A percentile compares a stretch with the other conserved stretches of the same genome.
These are phyloP conservation scores for Aspergillus flavus DNA, from an alignment of 2,329 filamentous ascomycete species.

Conservation along the genomic window DNA sequence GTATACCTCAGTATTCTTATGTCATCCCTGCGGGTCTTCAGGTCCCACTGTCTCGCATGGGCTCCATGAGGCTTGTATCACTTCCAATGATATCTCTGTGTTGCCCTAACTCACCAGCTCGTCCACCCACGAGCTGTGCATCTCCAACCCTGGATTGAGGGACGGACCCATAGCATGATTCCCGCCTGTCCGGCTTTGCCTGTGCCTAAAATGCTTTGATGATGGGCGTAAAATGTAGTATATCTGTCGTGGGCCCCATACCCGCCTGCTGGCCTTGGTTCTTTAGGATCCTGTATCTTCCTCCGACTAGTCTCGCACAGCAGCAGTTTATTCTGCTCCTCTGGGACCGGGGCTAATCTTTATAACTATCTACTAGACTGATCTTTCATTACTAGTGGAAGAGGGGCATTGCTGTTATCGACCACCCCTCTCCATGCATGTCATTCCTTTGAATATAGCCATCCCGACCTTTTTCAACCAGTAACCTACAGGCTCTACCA, in stretches of 20 bases:
- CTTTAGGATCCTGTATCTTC: conserved; percentile 18
- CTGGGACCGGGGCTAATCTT: conserved; percentile 1
- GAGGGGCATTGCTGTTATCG: not conserved
- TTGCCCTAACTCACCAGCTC: conserved; percentile 5
- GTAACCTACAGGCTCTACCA: not conserved
- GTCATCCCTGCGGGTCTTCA: conserved; percentile 8
- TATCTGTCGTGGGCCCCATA: conserved; percentile 5
- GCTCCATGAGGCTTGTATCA: not conserved
- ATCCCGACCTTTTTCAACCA: not conserved
- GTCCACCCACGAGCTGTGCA: not conserved
- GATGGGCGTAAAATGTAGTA: conserved; percentile 2
- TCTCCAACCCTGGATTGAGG: not conserved
- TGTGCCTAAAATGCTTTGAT: not conserved
- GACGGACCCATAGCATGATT: not conserved
- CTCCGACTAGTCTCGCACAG: conserved; percentile 10
- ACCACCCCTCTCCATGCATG: conserved; percentile 2
- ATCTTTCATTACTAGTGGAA: not conserved
- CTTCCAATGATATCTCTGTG: not conserved
- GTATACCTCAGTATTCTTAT: conserved; percentile 7
- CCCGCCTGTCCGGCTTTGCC: not conserved
- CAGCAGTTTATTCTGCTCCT: not conserved
- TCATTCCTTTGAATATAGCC: conserved; percentile 4
- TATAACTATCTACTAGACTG: not conserved
- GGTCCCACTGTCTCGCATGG: conserved; percentile 9
- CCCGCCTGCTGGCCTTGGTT: not conserved